Evolutionary conservation across 192 early-diverging fungal species (phyloP), one percentile per base, ranked within the genome.

Genomic region (Entophlyctis helioformis): DNA sequence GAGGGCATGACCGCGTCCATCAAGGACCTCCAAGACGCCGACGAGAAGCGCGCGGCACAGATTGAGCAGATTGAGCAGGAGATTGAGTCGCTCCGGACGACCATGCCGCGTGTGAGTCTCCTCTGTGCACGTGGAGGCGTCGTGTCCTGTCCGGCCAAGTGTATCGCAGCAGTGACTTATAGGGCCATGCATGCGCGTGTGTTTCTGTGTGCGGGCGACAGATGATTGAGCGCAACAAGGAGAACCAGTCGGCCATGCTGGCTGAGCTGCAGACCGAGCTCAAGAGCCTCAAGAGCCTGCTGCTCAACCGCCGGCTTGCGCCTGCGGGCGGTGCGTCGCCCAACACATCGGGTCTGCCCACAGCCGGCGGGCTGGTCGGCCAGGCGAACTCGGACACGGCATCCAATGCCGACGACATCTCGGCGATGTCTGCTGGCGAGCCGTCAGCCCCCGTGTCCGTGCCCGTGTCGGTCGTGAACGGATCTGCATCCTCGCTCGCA

Each of bases 231-330:
- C 74, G 78, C 46, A 70, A 63, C 42, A 85, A 83, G 48, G 82
- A 86, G 24, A 64, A 75, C 7, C 83, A 90, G 53, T 55, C 60
- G 6, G 59, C 66, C 32, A 63, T 79, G 9, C 54, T 89, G 44
- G 59, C 62, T 25, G 89, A 96, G 27, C 69, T 98, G 19, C 95
- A 98, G 64, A 72, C 72, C 19, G 95, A 98, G 59, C 78, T 98
- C 59, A 93, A 91, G 57, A 88, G 85, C 18, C 70, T 98, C 28
- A 89, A 94, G 51, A 88, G 80, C 47, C 70, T 98, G 48, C 60
- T 98, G 38, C 54, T 92, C 23, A 96, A 82, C 59, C 81, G 91
- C 33, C 48, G 56, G 13, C 11, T 57, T 8, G 48, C 56, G 6
- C 31, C 32, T 5, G 15, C 40, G 8, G 16, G 22, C 25, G 8